Evolutionary conservation across 768 basidiomycete species (phyloP), one percentile per base, ranked within the genome.

Genomic region (Mycena crocata): DNA sequence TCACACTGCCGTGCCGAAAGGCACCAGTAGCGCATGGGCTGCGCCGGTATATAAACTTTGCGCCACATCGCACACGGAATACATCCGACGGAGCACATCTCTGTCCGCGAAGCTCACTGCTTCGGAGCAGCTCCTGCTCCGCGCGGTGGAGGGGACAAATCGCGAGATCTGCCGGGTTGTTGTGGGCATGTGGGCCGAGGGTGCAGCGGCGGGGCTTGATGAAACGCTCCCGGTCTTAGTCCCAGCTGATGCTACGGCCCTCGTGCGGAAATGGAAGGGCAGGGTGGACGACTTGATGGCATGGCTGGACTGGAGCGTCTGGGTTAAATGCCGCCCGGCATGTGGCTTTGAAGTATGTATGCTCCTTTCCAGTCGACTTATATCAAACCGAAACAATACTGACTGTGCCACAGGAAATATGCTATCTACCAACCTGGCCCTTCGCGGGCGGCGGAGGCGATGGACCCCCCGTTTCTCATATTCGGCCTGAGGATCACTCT

Each of bases 31-130:
- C 21, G 23, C 67, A 14, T 83, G 82, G 82, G 82, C 82, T n/a
- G 44, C 70, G 0, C 78, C 79, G 4, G 73, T 79, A 0, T 82
- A 75, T 65, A 64, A 75, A 56, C 57, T 73, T 13, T 83, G 82
- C 48, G 72, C 79, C 4, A 74, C 73, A 0, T 72, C 79, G 7
- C 81, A 81, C 68, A 78, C 77, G 5, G 60, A 62, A 14, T 73
- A 74, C 52, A 67, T 80, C 35, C 59, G 64, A 13, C 54, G 61
- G 28, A 52, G 62, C 4, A 8, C 59, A 1, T 9, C 63, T 12
- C 64, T 81, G 6, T 42, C 44, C 30, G 15, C 34, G 23, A 57
- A 28, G 8, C 64, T 72, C 10, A 73, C 73, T 21, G 19, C 66
- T 15, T 66, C 72, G 35, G 73, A 74, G 45, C 26, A 44, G 3